Base-by-base conservation (phyloP, 139 green algal species). In the Chlamydomonas sp. region DNA sequence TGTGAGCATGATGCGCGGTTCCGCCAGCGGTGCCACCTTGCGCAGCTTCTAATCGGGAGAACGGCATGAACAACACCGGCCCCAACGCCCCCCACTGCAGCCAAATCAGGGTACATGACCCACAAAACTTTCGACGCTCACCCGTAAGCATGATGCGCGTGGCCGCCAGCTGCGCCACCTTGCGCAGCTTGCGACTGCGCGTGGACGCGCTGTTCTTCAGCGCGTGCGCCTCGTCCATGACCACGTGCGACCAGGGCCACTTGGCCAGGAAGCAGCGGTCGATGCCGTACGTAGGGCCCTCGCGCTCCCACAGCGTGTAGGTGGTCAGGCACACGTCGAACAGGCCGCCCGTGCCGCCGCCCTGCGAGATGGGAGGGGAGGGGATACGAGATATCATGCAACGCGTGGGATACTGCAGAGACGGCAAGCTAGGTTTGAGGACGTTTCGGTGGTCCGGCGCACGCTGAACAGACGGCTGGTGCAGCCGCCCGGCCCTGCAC, bases 261-360 rank as follows among this genome's bases (percentile, higher is more conserved):
- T 91, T 93, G 73, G 85, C 84, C 63, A 97, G 78, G 81, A 96
- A 95, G 6, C 79, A 82, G 58, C 95, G 88, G 86, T 96, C 94
- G 14, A 86, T 79, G 77, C 89, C 88, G 61, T 91, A 71, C 10
- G 89, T 84, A 8, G 75, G 63, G 12, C 88, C 91, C 71, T 97
- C 95, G 15, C 97, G 88, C 93, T 99, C 97, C 89, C 98, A 99
- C 79, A 98, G 87, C 9, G 96, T 96, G 93, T 99, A 99, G 59
- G 91, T 96, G 10, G 94, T 97, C 80, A 99, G 94, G 92, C 98
- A 89, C 58, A 99, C 94, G 80, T 99, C 90, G 83, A 99, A 99
- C 15, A 93, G 93, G 5, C 83, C 83, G 74, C 83, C 83, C 67
- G 63, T 76, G 63, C 74, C 83, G 63, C 63, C 74, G 57, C 63